These are phyloP conservation scores for Phytophthora cryptogea DNA, from an alignment of 352 stramenopile genomes.

Conservation along the genomic window DNA sequence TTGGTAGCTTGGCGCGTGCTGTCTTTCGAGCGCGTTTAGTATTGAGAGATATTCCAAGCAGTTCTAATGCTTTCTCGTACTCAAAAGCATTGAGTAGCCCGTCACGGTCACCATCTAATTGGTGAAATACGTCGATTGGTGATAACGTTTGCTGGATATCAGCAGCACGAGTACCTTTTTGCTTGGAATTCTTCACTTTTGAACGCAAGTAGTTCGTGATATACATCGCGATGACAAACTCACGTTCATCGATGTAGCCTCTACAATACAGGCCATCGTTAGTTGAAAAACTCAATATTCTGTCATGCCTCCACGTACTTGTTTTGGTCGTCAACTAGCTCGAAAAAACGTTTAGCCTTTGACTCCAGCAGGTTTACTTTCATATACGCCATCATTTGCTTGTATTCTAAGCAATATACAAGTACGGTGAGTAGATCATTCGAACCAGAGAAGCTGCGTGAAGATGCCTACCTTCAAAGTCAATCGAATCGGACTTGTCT, in stretches of 20 bases:
- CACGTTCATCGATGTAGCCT: slow-evolving; percentile 70
- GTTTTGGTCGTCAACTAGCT: slow-evolving; percentile 73
- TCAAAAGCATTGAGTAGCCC: slow-evolving; percentile 66
- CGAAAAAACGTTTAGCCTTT: slow-evolving; percentile 71
- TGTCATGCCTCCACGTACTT: slow-evolving; percentile 42
- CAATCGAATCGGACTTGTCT: slow-evolving; percentile 77
- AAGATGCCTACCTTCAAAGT: slow-evolving; percentile 56
- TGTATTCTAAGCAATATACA: slow-evolving; percentile 57
- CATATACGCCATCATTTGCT: slow-evolving; percentile 73
- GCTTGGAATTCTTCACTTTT: slow-evolving; percentile 19
- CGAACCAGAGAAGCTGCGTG: background rate
- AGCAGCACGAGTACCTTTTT: background rate
- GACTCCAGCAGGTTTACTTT: slow-evolving; percentile 71
- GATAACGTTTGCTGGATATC: slow-evolving; percentile 33
- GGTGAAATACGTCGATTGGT: slow-evolving; percentile 61
- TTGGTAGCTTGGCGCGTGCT: slow-evolving; percentile 40
- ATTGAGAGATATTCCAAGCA: slow-evolving; percentile 39
- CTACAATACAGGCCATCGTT: slow-evolving; percentile 13
- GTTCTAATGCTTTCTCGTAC: slow-evolving; percentile 63
- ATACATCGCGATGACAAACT: slow-evolving; percentile 78
- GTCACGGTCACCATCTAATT: slow-evolving; percentile 65
- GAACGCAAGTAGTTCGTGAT: slow-evolving; percentile 70
- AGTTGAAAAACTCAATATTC: too few species aligned
- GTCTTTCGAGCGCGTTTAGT: slow-evolving; percentile 22
- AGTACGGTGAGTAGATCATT: background rate